Evolutionary conservation across 495 filamentous ascomycete genomes (phyloP).

Genomic region (Tuber calosporum): DNA sequence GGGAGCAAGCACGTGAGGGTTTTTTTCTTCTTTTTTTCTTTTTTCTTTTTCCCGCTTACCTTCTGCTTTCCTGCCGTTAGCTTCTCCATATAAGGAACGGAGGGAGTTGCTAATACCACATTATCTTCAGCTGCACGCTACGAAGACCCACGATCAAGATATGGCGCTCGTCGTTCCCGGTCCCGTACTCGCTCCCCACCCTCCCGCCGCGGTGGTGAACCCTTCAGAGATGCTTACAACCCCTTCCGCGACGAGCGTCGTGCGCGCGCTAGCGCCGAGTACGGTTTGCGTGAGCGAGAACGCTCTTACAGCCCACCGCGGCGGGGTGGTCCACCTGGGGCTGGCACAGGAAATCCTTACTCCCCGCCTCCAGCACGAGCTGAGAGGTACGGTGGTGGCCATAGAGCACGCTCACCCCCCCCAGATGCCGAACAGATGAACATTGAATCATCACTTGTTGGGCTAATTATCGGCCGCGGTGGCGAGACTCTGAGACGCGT

Average conservation of each 20-base stretch:
- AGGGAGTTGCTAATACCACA: background rate
- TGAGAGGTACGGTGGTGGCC: slow-evolving; percentile 36
- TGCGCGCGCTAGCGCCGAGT: slow-evolving; percentile 50
- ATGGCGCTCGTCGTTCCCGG: slow-evolving; percentile 51
- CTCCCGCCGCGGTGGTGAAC: slow-evolving; percentile 46
- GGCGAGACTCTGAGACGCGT: slow-evolving; percentile 75
- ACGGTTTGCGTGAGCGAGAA: slow-evolving; percentile 52
- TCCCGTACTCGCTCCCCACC: slow-evolving; percentile 64
- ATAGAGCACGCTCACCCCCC: slow-evolving; percentile 53
- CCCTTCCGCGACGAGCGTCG: slow-evolving; percentile 68
- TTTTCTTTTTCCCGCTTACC: background rate
- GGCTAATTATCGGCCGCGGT: slow-evolving; percentile 74
- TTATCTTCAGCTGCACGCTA: slow-evolving; percentile 34
- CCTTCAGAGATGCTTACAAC: slow-evolving; percentile 46
- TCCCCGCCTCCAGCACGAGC: slow-evolving; percentile 43
- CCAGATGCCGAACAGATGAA: slow-evolving; percentile 65
- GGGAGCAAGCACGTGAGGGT: slow-evolving; percentile 40
- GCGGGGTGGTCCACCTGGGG: slow-evolving; percentile 47
- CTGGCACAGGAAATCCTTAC: slow-evolving; percentile 40
- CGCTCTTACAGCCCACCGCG: slow-evolving; percentile 54
- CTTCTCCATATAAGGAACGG: background rate
- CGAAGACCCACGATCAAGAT: slow-evolving; percentile 41
- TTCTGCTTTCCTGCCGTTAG: background rate
- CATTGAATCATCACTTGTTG: slow-evolving; percentile 70
- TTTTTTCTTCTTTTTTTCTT: slow-evolving; percentile 4